Evolutionary conservation across 225 moss, liverwort and hornwort genomes (phyloP).

Genomic region (Sphagnum tenellum): DNA sequence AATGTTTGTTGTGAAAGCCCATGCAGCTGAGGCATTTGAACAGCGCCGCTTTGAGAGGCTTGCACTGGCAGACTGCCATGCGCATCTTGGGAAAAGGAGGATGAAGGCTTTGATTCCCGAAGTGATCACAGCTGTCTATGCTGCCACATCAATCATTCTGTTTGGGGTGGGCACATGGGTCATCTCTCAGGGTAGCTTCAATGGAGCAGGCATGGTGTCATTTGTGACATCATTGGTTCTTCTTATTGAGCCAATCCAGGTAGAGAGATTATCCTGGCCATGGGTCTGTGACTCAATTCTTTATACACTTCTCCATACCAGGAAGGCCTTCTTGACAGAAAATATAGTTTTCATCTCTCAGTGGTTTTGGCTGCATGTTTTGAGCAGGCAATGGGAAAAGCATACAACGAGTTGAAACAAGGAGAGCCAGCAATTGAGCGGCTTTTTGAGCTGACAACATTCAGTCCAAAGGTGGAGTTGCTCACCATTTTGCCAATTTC

Average conservation of each 20-base stretch:
- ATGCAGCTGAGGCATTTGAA: slow-evolving; percentile 81
- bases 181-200: slow-evolving; percentile 70
- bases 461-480: slow-evolving; percentile 32
- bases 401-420: slow-evolving; percentile 93
- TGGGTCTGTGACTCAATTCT: too few species aligned
- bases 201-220: slow-evolving; percentile 85
- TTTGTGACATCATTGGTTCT: slow-evolving; percentile 87
- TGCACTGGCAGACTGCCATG: slow-evolving; percentile 70
- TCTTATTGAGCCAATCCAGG: slow-evolving; percentile 94
- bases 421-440: slow-evolving; percentile 95
- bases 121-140: slow-evolving; percentile 90
- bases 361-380: too few species aligned
- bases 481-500: too few species aligned
- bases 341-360: too few species aligned
- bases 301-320: neutral
- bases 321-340: neutral
- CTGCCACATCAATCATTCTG: slow-evolving; percentile 68
- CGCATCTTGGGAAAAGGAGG: slow-evolving; percentile 76
- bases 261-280: slow-evolving; percentile 2
- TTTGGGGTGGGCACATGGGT: slow-evolving; percentile 92
- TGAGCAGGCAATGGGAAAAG: slow-evolving; percentile 73
- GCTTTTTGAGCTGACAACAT: slow-evolving; percentile 70
- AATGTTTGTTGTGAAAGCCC: slow-evolving; percentile 90
- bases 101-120: slow-evolving; percentile 98
- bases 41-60: slow-evolving; percentile 65